These are phyloP conservation scores for Quercus wislizeni DNA, from an alignment of 306 rosid genomes.

Conservation along the genomic window DNA sequence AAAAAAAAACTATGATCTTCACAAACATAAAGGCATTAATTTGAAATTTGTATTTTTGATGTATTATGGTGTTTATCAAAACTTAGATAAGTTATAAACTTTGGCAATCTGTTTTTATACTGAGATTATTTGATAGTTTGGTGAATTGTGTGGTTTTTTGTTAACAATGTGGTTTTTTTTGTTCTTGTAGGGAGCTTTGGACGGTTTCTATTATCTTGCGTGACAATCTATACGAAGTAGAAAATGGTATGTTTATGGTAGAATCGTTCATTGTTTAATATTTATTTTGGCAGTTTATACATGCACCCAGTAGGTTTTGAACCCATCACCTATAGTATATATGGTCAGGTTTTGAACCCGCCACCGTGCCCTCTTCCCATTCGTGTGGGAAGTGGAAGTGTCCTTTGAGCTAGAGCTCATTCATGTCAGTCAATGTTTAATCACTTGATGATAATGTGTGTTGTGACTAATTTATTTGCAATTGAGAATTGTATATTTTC, in stretches of 20 bases:
- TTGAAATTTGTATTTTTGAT: neutral
- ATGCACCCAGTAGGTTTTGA: no score
- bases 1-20: no score
- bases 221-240: neutral
- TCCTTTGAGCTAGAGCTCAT: no score
- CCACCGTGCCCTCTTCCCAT: no score
- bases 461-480: neutral
- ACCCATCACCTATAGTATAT: no score
- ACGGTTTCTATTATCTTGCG: slow-evolving; percentile 15
- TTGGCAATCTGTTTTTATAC: neutral
- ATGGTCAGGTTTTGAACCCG: no score
- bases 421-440: neutral
- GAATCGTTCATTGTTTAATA: no score
- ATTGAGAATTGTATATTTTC: neutral
- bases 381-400: no score
- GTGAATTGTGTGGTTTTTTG: neutral
- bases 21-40: neutral
- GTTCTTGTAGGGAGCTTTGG: slow-evolving; percentile 31
- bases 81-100: neutral
- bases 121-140: neutral
- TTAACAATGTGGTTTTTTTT: neutral
- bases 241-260: slow-evolving; percentile 36
- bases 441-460: neutral
- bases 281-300: no score
- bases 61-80: neutral